Conservation (phyloP, 2,329 filamentous ascomycete species). For the Sarocladiaceae sp. region DNA sequence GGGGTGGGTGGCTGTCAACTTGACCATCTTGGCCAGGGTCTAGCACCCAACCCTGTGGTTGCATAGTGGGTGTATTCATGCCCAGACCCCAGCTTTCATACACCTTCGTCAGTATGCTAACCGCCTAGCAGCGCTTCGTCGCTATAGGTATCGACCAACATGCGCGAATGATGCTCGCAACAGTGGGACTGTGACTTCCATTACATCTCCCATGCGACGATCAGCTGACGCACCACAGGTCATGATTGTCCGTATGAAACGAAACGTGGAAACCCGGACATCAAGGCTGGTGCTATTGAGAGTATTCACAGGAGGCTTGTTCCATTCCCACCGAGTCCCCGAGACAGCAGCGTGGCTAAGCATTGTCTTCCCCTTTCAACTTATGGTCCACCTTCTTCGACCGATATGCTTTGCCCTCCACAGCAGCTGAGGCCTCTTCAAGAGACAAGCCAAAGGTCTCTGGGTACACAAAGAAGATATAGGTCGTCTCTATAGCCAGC, state of each 20-base stretch:
- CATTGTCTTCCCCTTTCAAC: too few species aligned
- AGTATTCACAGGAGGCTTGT: neutral
- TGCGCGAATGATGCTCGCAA: neutral
- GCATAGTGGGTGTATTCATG: too few species aligned
- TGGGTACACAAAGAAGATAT: slow-evolving; percentile 32
- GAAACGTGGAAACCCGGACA: slow-evolving; percentile 1
- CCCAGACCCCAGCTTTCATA: too few species aligned
- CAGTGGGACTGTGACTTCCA: neutral
- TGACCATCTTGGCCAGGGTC: too few species aligned
- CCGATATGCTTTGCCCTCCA: neutral
- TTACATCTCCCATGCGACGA: neutral
- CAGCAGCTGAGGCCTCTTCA: slow-evolving; percentile 31
- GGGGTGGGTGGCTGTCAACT: too few species aligned
- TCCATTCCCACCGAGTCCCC: too few species aligned
- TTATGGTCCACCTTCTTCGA: too few species aligned
- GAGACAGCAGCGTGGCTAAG: too few species aligned
- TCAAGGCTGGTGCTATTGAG: slow-evolving; percentile 7
- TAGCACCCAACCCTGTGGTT: too few species aligned
- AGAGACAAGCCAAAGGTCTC: slow-evolving; percentile 48
- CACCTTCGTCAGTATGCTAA: too few species aligned
- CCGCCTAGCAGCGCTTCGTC: neutral
- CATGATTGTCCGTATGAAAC: neutral
- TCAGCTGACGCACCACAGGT: neutral
- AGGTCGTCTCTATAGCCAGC: slow-evolving; percentile 24
- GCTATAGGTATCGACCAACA: slow-evolving; percentile 1